phyloP scores from a whole-genome alignment of 495 filamentous ascomycete genomes.

The Hypomontagnella monticulosa region DNA sequence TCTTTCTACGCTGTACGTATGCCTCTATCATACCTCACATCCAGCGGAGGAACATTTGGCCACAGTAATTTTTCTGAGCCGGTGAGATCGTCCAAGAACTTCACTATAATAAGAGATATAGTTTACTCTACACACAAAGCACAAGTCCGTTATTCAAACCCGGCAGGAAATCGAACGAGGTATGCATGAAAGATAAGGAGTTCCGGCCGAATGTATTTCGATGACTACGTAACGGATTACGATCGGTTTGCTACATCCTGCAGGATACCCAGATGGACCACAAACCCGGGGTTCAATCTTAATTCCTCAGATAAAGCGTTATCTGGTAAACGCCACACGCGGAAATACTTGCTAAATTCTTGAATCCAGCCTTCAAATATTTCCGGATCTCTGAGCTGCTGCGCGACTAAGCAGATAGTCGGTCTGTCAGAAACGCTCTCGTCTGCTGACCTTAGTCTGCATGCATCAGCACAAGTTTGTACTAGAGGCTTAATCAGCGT shows the following conservation, averaged over 20 bases:
- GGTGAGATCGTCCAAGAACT: too few species aligned
- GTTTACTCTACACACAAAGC: too few species aligned
- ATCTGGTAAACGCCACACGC: slow-evolving; percentile 81
- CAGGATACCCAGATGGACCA: slow-evolving; percentile 72
- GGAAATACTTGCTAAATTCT: slow-evolving; percentile 71
- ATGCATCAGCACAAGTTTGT: slow-evolving; percentile 82
- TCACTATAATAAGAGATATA: too few species aligned
- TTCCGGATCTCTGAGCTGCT: slow-evolving; percentile 83
- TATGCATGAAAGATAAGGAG: not conserved
- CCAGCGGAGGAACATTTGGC: too few species aligned
- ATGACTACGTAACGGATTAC: slow-evolving; percentile 20
- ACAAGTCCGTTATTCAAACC: not conserved
- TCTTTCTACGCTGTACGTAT: too few species aligned
- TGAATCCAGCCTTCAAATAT: slow-evolving; percentile 87
- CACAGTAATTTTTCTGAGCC: too few species aligned
- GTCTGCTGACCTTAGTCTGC: slow-evolving; percentile 61
- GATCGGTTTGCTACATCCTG: slow-evolving; percentile 35
- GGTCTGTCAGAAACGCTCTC: slow-evolving; percentile 23
- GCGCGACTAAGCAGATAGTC: slow-evolving; percentile 74
- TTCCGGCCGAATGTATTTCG: slow-evolving; percentile 1
- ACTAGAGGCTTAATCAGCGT: slow-evolving; percentile 82
- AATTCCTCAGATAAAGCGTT: slow-evolving; percentile 60
- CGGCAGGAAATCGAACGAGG: slow-evolving; percentile 5
- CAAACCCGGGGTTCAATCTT: slow-evolving; percentile 68
- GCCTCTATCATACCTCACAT: too few species aligned